Evolutionary conservation across 2,329 filamentous ascomycete species (phyloP), one percentile per base, ranked within the genome.

Genomic region (Stemphylium lycopersici): DNA sequence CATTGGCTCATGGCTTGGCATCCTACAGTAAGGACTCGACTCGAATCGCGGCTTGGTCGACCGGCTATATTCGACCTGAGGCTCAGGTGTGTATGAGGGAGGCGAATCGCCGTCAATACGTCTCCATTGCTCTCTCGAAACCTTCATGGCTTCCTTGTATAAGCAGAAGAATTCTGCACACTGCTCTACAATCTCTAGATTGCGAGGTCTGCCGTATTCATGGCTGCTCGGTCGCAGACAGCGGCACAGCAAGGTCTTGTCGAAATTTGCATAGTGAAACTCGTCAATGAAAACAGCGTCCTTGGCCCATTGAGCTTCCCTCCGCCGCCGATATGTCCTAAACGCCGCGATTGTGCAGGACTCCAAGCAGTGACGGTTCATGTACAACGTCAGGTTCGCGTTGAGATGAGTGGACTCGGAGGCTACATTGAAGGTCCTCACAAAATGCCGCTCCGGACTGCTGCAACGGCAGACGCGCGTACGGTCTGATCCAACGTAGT

Each of bases 171-270:
- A 67, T 10, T 57, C 38, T 3, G 57, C 56, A 7, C 61, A 66
- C 10, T 56, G 55, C 15, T 56, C 59, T 11, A 59, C 37, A 3
- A 63, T 66, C 22, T 59, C 47, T 2, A 49, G 37, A n/a, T 59
- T 56, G 2, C 44, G 48, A 4, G 61, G 52, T 3, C 6, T n/a
- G 11, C 48, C 39, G 13, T 33, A 34, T 4, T n/a, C 26, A 13
- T 52, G 45, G 8, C 53, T 46, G 6, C 38, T 13, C 2, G 38
- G 15, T 6, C n/a, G 24, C 5, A 31, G 29, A 31, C 65, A 67
- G 18, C 63, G 63, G 26, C 65, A 67, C 0, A 67, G 58, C 5
- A 52, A 10, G 7, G 42, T 20, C 32, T 65, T 66, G 0, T 49
- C 11, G 1, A 20, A 33, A 6, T 15, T 54, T 3, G 56, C 46